Conservation (phyloP, 2,329 filamentous ascomycete genomes). For the Exophiala phaeomuriformis region DNA sequence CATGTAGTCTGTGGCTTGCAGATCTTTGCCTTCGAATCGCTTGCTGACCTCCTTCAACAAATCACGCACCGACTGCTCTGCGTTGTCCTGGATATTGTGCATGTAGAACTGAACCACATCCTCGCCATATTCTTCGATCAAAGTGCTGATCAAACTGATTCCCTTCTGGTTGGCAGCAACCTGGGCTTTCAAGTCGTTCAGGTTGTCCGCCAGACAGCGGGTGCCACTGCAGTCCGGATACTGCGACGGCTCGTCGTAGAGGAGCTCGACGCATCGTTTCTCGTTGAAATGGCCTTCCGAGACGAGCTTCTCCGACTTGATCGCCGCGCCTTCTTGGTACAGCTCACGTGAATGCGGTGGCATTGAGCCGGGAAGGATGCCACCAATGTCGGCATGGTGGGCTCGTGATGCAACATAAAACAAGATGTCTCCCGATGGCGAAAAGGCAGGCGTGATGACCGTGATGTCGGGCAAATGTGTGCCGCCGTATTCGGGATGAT, state of each 20-base stretch:
- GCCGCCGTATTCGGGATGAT: slow-evolving; percentile 76
- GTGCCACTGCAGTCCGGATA: slow-evolving; percentile 72
- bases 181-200: slow-evolving; percentile 80
- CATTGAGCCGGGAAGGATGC: slow-evolving; percentile 76
- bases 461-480: slow-evolving; percentile 81
- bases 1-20: slow-evolving; percentile 74
- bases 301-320: slow-evolving; percentile 53
- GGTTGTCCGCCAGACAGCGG: slow-evolving; percentile 70
- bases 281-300: slow-evolving; percentile 60
- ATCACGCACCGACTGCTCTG: slow-evolving; percentile 65
- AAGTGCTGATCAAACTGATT: slow-evolving; percentile 64
- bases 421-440: slow-evolving; percentile 55
- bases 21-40: slow-evolving; percentile 61
- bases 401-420: slow-evolving; percentile 77
- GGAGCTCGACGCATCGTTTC: slow-evolving; percentile 61
- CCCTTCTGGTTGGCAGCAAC: slow-evolving; percentile 82
- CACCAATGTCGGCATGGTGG: slow-evolving; percentile 78
- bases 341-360: slow-evolving; percentile 65
- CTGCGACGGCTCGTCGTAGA: slow-evolving; percentile 66
- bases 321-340: slow-evolving; percentile 58
- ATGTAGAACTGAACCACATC: slow-evolving; percentile 76
- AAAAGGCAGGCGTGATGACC: slow-evolving; percentile 71
- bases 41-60: slow-evolving; percentile 65
- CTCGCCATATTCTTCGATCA: slow-evolving; percentile 73
- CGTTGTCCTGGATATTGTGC: slow-evolving; percentile 73